phyloP scores from a whole-genome alignment of 345 rosid genomes.

The Boechera retrofracta region DNA sequence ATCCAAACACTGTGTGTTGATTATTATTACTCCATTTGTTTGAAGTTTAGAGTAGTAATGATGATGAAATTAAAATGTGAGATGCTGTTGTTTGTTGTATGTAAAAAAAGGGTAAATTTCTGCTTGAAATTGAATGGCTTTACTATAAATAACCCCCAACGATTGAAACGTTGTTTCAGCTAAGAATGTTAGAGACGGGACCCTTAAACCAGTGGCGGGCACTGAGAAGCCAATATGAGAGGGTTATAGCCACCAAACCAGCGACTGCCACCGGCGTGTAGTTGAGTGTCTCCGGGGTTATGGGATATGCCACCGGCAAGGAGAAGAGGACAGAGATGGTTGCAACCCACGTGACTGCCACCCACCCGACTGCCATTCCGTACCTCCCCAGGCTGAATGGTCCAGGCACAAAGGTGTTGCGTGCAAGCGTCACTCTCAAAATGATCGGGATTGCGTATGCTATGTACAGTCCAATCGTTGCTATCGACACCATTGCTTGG shows the following conservation, averaged over 20 bases:
- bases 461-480: slow-evolving; percentile 91
- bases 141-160: slow-evolving; percentile 22
- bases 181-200: slow-evolving; percentile 67
- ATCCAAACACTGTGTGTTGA: background rate
- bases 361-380: slow-evolving; percentile 75
- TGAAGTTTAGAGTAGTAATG: background rate
- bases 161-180: slow-evolving; percentile 35
- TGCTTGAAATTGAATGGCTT: slow-evolving; percentile 13
- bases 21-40: background rate
- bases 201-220: slow-evolving; percentile 91
- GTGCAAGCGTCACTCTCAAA: slow-evolving; percentile 81
- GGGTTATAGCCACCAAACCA: slow-evolving; percentile 63
- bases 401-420: slow-evolving; percentile 72
- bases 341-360: slow-evolving; percentile 86
- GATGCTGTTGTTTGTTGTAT: background rate
- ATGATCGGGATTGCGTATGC: slow-evolving; percentile 91
- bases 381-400: slow-evolving; percentile 85
- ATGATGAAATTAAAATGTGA: background rate
- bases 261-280: slow-evolving; percentile 91
- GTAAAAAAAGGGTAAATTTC: background rate
- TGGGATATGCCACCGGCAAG: slow-evolving; percentile 86
- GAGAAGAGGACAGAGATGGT: slow-evolving; percentile 93
- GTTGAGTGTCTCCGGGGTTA: slow-evolving; percentile 80
- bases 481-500: slow-evolving; percentile 96
- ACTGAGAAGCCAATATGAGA: slow-evolving; percentile 67